Evolutionary conservation across 768 basidiomycete species (phyloP).

Genomic region (Suillus ampliporus): DNA sequence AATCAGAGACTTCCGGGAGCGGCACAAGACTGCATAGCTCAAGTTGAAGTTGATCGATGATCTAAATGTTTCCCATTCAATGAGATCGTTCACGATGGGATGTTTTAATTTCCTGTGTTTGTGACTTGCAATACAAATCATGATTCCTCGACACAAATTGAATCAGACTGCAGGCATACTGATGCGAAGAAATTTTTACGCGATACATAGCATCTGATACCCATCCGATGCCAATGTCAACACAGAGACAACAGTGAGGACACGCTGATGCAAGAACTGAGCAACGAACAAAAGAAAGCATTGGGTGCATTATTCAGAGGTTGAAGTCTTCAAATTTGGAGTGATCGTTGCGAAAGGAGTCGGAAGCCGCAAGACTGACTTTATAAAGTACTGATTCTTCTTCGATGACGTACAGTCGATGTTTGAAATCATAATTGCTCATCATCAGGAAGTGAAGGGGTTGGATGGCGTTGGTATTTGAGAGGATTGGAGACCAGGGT

Average conservation of each 20-base stretch:
- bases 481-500: slow-evolving; percentile 83
- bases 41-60: neutral
- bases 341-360: no score
- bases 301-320: no score
- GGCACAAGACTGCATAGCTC: neutral
- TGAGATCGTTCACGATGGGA: neutral
- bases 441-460: slow-evolving; percentile 22
- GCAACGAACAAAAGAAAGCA: no score
- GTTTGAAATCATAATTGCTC: no score
- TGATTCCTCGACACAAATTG: no score
- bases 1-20: neutral
- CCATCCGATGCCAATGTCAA: neutral
- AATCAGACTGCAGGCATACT: no score
- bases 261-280: neutral
- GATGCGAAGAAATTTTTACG: no score
- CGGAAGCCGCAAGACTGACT: neutral
- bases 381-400: no score
- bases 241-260: neutral
- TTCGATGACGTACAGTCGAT: no score
- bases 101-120: neutral
- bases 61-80: neutral
- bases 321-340: no score
- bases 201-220: neutral
- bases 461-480: slow-evolving; percentile 56
- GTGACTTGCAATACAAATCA: no score